These are phyloP conservation scores for Tolypocladium nubicola DNA, from an alignment of 2,329 filamentous ascomycete genomes.

Conservation along the genomic window DNA sequence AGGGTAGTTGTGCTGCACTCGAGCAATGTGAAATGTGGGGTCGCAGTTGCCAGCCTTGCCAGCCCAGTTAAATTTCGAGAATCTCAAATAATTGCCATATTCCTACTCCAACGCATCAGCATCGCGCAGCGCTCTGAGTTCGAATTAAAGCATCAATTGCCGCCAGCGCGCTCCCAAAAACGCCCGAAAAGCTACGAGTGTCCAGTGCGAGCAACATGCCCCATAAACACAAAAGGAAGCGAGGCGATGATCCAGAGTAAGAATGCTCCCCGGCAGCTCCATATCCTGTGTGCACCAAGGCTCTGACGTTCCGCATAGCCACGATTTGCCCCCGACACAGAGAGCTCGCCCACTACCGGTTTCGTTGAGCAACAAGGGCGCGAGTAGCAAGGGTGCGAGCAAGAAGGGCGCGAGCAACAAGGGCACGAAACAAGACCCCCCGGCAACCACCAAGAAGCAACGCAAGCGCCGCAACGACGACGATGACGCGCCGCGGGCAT, in stretches of 20 bases:
- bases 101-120: background rate
- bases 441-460: slow-evolving; percentile 27
- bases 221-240: slow-evolving; percentile 70
- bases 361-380: slow-evolving; percentile 18
- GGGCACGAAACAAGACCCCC: slow-evolving; percentile 23
- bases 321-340: slow-evolving; percentile 38
- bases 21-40: background rate
- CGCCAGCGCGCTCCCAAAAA: background rate
- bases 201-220: slow-evolving; percentile 47
- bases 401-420: background rate
- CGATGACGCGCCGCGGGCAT: slow-evolving; percentile 82
- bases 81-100: background rate
- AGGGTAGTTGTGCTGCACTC: background rate
- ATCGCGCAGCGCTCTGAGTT: background rate
- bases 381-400: background rate
- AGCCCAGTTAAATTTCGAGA: background rate
- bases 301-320: slow-evolving; percentile 24
- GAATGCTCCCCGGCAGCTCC: slow-evolving; percentile 8
- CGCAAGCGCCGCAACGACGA: slow-evolving; percentile 34
- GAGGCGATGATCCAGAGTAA: slow-evolving; percentile 45
- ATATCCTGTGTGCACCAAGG: background rate
- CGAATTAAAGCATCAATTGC: background rate
- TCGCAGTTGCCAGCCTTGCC: background rate
- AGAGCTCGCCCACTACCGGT: slow-evolving; percentile 41
- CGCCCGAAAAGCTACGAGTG: background rate